These are phyloP conservation scores for Cunninghamia lanceolata DNA, from an alignment of 75 land plant genomes.

Conservation along the genomic window DNA sequence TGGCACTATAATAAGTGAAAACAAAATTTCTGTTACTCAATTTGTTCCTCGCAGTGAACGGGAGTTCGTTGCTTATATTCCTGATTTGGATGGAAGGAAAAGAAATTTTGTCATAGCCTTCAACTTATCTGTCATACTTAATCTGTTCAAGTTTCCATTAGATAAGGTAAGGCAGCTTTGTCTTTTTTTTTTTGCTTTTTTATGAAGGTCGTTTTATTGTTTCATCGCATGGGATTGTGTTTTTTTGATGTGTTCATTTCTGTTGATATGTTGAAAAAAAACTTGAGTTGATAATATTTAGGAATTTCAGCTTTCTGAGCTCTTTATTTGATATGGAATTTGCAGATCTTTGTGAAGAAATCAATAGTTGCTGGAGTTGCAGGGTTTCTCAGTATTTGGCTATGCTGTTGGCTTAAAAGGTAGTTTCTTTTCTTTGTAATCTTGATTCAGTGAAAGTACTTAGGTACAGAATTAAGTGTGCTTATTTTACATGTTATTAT, in stretches of 20 bases:
- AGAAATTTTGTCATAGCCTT: not conserved
- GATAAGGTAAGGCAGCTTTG: not conserved
- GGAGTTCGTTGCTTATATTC: not conserved
- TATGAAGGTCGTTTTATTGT: no score
- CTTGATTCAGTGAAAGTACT: no score
- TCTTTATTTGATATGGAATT: not conserved
- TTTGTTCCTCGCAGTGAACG: not conserved
- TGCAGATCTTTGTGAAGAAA: not conserved
- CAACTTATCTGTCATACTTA: not conserved
- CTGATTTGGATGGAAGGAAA: not conserved
- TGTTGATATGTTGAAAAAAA: not conserved
- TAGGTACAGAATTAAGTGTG: no score
- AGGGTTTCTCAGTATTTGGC: not conserved
- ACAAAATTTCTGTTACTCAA: not conserved
- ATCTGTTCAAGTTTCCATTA: not conserved
- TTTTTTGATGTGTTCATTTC: not conserved
- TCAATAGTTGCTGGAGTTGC: not conserved
- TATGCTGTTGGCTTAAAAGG: not conserved
- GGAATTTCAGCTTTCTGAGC: not conserved
- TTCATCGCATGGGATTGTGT: no score
- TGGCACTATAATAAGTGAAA: not conserved
- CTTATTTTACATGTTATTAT: no score
- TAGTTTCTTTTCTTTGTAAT: not conserved
- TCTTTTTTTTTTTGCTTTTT: no score
- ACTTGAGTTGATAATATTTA: not conserved